A percentile compares a stretch with the other conserved stretches of the same genome.
phyloP scores from a whole-genome alignment of 352 stramenopile genomes.

The Phytophthora pluvialis region DNA sequence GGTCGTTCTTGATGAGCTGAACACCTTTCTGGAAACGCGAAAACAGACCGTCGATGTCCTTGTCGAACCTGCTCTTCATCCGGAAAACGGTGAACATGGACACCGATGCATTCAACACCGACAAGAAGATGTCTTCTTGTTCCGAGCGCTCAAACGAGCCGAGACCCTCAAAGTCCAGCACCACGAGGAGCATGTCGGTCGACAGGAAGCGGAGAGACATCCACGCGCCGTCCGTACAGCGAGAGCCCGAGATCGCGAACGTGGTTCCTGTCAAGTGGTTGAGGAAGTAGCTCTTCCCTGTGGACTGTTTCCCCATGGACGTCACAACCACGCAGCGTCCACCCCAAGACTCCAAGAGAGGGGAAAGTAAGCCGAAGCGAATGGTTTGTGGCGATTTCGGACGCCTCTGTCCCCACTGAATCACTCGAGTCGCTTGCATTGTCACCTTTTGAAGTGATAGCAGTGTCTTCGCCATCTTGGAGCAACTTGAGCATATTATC shows the following conservation, averaged over 20 bases:
- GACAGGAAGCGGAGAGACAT: slow-evolving; percentile 41
- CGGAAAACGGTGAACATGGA: slow-evolving; percentile 78
- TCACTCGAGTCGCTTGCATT: no score
- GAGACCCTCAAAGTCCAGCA: slow-evolving; percentile 80
- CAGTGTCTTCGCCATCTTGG: no score
- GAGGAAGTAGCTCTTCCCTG: slow-evolving; percentile 78
- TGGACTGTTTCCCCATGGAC: slow-evolving; percentile 67
- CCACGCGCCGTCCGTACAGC: slow-evolving; percentile 47
- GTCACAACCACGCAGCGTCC: slow-evolving; percentile 35
- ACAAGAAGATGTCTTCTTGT: slow-evolving; percentile 78
- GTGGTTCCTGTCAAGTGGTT: slow-evolving; percentile 74
- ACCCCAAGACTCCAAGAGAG: slow-evolving; percentile 40
- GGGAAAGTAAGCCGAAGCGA: slow-evolving; percentile 42
- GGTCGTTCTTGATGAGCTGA: slow-evolving; percentile 61
- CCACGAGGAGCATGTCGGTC: slow-evolving; percentile 51
- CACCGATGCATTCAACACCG: slow-evolving; percentile 70
- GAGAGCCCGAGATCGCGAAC: slow-evolving; percentile 55
- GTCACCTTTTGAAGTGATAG: no score
- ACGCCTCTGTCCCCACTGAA: no score
- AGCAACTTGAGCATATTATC: no score
- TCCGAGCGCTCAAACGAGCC: slow-evolving; percentile 74
- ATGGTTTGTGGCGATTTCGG: slow-evolving; percentile 33
- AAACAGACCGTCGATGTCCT: slow-evolving; percentile 73
- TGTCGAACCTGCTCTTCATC: slow-evolving; percentile 79
- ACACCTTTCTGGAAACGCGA: slow-evolving; percentile 69